Evolutionary conservation across 345 rosid species (phyloP).

Genomic region (Chamaenerion angustifolium): DNA sequence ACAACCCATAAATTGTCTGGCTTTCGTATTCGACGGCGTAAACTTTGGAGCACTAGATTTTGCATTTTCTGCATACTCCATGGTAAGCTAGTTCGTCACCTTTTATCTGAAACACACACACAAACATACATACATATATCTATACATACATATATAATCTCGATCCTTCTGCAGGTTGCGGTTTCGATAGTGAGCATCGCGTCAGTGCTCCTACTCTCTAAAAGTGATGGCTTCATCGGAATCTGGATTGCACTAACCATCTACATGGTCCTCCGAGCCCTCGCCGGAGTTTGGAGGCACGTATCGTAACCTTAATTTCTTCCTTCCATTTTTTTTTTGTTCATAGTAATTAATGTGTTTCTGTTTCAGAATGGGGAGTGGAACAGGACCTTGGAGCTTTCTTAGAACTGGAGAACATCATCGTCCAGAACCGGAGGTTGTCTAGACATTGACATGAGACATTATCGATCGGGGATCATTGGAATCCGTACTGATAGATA

Average conservation of each 20-base stretch:
- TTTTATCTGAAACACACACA: not conserved
- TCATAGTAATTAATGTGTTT: not conserved
- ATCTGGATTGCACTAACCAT: slow-evolving; percentile 82
- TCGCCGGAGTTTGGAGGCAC: slow-evolving; percentile 87
- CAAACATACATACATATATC: no score
- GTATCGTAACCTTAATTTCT: no score
- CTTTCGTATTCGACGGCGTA: slow-evolving; percentile 88
- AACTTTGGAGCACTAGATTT: slow-evolving; percentile 95
- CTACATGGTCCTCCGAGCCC: slow-evolving; percentile 64
- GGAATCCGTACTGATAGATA: no score
- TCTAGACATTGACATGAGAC: no score
- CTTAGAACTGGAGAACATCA: slow-evolving; percentile 18
- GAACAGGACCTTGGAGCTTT: slow-evolving; percentile 85
- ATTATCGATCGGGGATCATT: no score
- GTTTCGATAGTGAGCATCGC: slow-evolving; percentile 56
- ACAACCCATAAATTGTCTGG: slow-evolving; percentile 79
- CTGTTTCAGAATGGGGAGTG: slow-evolving; percentile 68
- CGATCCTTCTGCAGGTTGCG: slow-evolving; percentile 25
- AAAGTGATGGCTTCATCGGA: slow-evolving; percentile 58
- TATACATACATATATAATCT: not conserved
- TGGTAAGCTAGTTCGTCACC: slow-evolving; percentile 4
- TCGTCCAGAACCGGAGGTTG: no score
- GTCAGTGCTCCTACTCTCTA: slow-evolving; percentile 42
- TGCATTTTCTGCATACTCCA: slow-evolving; percentile 79
- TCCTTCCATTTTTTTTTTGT: no score